Evolutionary conservation across 257 asterid species (phyloP).

Genomic region (Echium plantagineum): DNA sequence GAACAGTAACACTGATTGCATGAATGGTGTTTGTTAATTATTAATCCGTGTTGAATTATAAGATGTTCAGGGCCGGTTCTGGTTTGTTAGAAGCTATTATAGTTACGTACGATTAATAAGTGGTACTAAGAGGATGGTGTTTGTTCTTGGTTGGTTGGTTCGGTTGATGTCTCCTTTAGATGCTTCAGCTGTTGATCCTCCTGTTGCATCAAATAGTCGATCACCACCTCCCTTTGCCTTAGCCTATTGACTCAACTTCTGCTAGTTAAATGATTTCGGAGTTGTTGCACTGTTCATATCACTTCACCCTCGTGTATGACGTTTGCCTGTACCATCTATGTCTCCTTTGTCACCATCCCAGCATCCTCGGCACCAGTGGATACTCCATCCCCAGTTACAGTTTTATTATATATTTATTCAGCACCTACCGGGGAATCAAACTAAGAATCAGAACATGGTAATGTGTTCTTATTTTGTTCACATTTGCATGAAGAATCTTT

Average conservation of each 20-base stretch:
- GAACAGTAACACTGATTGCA: too few species aligned
- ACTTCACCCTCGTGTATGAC: background rate
- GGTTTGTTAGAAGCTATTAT: too few species aligned
- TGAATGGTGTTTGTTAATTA: too few species aligned
- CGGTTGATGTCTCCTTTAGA: slow-evolving; percentile 14
- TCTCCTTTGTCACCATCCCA: background rate
- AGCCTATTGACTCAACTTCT: slow-evolving; percentile 23
- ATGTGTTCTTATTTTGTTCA: too few species aligned
- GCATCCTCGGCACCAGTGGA: background rate
- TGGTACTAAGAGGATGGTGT: background rate
- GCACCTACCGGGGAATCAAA: too few species aligned
- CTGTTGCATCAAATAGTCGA: slow-evolving; percentile 2
- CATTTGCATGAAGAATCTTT: too few species aligned
- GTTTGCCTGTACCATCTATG: background rate
- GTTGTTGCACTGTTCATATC: background rate
- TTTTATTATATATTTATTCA: too few species aligned
- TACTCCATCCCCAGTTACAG: background rate
- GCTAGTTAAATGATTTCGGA: background rate
- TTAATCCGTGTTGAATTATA: too few species aligned
- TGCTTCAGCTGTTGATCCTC: slow-evolving; percentile 1
- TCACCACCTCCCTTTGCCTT: slow-evolving; percentile 32
- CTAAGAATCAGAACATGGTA: too few species aligned
- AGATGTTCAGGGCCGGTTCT: too few species aligned
- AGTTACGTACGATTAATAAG: too few species aligned
- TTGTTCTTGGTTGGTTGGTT: too few species aligned